Evolutionary conservation across 2,329 filamentous ascomycete genomes (phyloP), one percentile per base, ranked within the genome.

Genomic region (Diaporthe humulicola): DNA sequence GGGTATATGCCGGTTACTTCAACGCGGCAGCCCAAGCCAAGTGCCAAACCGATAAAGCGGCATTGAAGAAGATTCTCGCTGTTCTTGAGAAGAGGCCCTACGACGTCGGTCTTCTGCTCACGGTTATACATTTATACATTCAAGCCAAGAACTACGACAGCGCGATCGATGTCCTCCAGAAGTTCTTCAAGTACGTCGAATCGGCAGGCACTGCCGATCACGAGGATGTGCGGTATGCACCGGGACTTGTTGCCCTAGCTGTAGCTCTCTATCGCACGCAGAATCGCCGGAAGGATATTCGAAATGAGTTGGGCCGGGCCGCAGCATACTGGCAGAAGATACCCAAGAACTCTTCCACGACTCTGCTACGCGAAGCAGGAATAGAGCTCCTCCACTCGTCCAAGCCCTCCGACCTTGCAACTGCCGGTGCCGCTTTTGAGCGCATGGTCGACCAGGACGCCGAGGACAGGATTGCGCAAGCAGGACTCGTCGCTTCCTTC

Each of bases 401-500:
- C 9, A 90, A 92, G 64, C 82, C 87, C 0, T 88, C 93, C 22
- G 94, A 98, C 78, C 86, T 95, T 36, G 83, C 88, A 19, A 87
- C 91, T 0, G 96, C 97, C 0, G 92, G 92, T 4, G 90, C 93
- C n/a, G 93, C 97, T 10, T 98, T 98, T 83, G 88, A 90, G 70
- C 89, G 89, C 64, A 88, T 98, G 17, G 90, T 93, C 77, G 84
- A 90, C 3, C 88, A 91, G 74, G 89, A 95, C 56, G 86, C 89
- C n/a, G 86, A 86, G 52, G 94, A 98, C 79, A 89, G 88, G 42
- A 88, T 93, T 72, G 92, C 94, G 1, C 90, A 91, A 22, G 95
- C 95, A 12, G 97, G 97, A 1, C 91, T 97, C n/a, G 90, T 98
- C 10, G 97, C 97, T 4, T 93, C 95, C 14, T 91, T 94, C 78